Base-by-base conservation (phyloP, 441 rosid genomes). In the Adansonia grandidieri region DNA sequence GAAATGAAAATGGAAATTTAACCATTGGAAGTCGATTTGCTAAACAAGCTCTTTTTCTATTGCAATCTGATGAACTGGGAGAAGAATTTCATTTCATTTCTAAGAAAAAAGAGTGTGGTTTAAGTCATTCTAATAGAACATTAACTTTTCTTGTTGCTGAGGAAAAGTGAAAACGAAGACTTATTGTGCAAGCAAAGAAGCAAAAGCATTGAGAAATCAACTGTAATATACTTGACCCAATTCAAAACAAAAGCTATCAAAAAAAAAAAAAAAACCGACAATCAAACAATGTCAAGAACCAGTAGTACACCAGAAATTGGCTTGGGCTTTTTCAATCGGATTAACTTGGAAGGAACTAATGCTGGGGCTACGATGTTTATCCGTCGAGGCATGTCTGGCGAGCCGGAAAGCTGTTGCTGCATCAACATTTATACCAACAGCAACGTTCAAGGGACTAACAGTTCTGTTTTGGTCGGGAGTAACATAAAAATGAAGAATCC, bases 391-490 rank as follows among this genome's bases (percentile, higher is more conserved):
- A 70, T 79, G 10, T 47, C 80, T 4, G 80, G 82, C 15, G 86
- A 89, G 4, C 78, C 84, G 2, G 78, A 79, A 37, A 85, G 86
- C 44, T 80, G 89, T 73, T 85, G 91, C 74, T 85, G 89, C 87
- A 85, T 96, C 80, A 92, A 92, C 89, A 89, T 94, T 9, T 87
- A 89, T 71, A 71, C 89, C 73, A 96, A 93, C 88, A 92, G 83
- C 86, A 94, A 94, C 42, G 66, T 90, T 24, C 95, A 91, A 75
- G 98, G 89, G 22, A 85, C 80, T 0, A 92, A 86, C 69, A 86
- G 87, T 63, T 90, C 95, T 20, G 77, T 86, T 51, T 48, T 94
- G 86, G 17, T 87, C 0, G 95, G 82, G 17, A 91, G 97, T 72
- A 80, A 86, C 15, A 85, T 91, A 24, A 86, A 79, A 75, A 83